Percentiles rank a stretch among this genome's conserved stretches.
These are phyloP conservation scores for Trametes polyzona DNA, from an alignment of 1,284 basidiomycete species.

Conservation along the genomic window DNA sequence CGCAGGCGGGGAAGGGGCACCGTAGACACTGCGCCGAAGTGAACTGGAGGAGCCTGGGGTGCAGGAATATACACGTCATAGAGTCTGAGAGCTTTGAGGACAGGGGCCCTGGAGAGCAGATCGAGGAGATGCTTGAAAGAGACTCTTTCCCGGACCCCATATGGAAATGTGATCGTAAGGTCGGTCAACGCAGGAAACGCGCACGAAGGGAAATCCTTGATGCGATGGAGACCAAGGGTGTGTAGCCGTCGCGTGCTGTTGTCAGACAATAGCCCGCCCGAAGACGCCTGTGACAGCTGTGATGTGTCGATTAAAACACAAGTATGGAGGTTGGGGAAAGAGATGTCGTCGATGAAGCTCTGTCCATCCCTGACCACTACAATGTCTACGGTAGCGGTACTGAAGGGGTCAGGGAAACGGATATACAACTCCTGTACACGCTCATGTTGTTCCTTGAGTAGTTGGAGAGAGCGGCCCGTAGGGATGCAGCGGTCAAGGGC, in stretches of 20 bases:
- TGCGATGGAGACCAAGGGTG: background rate
- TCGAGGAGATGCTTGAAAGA: background rate
- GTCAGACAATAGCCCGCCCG: too few relatives aligned
- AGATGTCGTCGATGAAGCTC: too few relatives aligned
- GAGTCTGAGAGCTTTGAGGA: too few relatives aligned
- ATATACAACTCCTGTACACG: background rate
- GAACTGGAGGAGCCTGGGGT: too few relatives aligned
- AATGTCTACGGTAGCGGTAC: too few relatives aligned
- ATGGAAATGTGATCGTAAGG: background rate
- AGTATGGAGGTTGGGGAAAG: background rate
- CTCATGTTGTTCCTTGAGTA: background rate
- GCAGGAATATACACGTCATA: too few relatives aligned
- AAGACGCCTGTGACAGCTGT: too few relatives aligned
- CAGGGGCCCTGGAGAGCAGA: background rate
- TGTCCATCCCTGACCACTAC: too few relatives aligned
- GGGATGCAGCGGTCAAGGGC: background rate
- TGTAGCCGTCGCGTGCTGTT: background rate
- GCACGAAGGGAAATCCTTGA: background rate
- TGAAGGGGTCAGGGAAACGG: too few relatives aligned
- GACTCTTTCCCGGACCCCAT: background rate
- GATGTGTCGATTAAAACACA: background rate
- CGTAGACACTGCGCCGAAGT: too few relatives aligned
- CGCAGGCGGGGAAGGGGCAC: too few relatives aligned
- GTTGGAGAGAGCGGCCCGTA: too few relatives aligned
- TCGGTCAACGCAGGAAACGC: background rate